These are phyloP conservation scores for Ramaria rubella DNA, from an alignment of 768 basidiomycete genomes.

Conservation along the genomic window DNA sequence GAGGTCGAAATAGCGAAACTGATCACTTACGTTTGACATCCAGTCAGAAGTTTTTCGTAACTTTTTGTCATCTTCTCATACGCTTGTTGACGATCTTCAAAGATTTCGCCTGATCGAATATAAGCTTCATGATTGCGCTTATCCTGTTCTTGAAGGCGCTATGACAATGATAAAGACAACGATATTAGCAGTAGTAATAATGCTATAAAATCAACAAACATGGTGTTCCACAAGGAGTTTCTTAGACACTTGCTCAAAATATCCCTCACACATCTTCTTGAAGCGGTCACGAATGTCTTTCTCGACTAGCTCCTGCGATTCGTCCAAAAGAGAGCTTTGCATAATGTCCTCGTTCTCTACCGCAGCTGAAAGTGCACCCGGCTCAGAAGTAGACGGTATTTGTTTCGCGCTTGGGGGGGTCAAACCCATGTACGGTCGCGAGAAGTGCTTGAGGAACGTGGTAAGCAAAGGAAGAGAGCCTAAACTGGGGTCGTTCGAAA, in stretches of 20 bases:
- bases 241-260: slow-evolving; percentile 88
- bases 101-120: slow-evolving; percentile 97
- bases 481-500: slow-evolving; percentile 80
- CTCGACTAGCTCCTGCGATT: slow-evolving; percentile 70
- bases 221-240: slow-evolving; percentile 89
- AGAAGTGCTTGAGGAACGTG: slow-evolving; percentile 91
- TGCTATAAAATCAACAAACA: slow-evolving; percentile 45
- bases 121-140: slow-evolving; percentile 97
- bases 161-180: not conserved
- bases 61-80: slow-evolving; percentile 98
- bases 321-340: not conserved
- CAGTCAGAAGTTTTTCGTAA: slow-evolving; percentile 86
- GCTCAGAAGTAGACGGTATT: slow-evolving; percentile 46
- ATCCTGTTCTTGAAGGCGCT: slow-evolving; percentile 97
- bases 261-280: slow-evolving; percentile 87
- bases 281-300: slow-evolving; percentile 83
- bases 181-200: not conserved
- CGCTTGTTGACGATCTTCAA: slow-evolving; percentile 96
- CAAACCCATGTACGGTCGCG: slow-evolving; percentile 82
- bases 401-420: slow-evolving; percentile 51
- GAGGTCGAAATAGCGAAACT: not conserved
- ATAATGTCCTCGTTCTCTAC: slow-evolving; percentile 18
- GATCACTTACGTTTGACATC: slow-evolving; percentile 71
- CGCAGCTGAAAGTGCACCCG: slow-evolving; percentile 44
- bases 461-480: slow-evolving; percentile 86